phyloP scores from a whole-genome alignment of 768 basidiomycete species.

The Coprinopsis sp. region DNA sequence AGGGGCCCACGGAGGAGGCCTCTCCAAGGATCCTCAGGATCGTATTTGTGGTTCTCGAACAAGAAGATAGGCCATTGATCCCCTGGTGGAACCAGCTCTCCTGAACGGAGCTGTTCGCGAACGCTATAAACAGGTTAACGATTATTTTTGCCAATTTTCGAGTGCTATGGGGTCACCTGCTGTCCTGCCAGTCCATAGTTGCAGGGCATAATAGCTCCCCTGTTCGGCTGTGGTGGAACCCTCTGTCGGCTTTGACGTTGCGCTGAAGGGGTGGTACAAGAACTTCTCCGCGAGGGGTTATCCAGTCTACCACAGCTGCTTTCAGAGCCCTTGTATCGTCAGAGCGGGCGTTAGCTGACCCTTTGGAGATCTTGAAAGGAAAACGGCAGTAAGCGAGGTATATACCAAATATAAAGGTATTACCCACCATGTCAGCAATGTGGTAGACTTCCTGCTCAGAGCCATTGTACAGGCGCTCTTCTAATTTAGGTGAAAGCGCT shows the following conservation, averaged over 20 bases:
- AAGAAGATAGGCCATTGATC: conserved; percentile 15
- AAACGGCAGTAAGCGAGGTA: background rate
- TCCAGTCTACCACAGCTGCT: conserved; percentile 18
- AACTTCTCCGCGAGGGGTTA: conserved; percentile 1
- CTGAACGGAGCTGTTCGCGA: conserved; percentile 12
- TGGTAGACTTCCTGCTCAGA: background rate
- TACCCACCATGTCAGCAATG: background rate
- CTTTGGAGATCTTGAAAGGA: conserved; percentile 17
- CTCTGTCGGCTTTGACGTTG: conserved; percentile 9
- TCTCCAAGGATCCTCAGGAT: conserved; percentile 10
- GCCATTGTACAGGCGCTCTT: background rate
- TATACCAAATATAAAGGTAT: background rate
- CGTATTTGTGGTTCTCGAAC: conserved; percentile 11
- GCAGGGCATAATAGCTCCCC: conserved; percentile 24
- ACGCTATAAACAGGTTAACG: conserved; percentile 13
- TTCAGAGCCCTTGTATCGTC: conserved; percentile 20
- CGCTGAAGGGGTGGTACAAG: background rate
- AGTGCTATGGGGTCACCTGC: background rate
- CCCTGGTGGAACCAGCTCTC: conserved; percentile 3
- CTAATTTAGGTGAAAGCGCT: no score
- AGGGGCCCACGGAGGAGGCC: conserved; percentile 15
- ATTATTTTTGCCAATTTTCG: background rate
- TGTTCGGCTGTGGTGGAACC: conserved; percentile 20
- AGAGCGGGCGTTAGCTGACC: conserved; percentile 18
- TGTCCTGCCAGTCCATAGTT: conserved; percentile 21